Conservation (phyloP, 2,329 filamentous ascomycete genomes). For the Colletotrichum nymphaeae region DNA sequence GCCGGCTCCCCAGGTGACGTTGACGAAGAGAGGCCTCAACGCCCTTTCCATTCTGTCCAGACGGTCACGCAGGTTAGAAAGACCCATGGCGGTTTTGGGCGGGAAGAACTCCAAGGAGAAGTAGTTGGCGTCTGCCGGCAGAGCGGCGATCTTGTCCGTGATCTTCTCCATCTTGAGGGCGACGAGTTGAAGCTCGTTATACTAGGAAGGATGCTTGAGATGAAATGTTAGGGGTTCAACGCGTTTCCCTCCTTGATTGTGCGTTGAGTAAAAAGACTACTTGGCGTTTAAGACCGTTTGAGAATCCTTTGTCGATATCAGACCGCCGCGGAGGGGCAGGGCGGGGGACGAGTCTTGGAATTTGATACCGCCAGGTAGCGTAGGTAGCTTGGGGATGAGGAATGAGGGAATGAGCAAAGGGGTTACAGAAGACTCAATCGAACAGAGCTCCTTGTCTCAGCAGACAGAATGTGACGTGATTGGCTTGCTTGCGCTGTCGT, state of each 20-base stretch:
- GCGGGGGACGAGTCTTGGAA: slow-evolving; percentile 8
- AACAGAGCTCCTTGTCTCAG: not conserved
- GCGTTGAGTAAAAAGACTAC: not conserved
- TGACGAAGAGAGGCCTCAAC: slow-evolving; percentile 92
- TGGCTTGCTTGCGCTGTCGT: slow-evolving; percentile 33
- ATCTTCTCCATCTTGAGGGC: slow-evolving; percentile 79
- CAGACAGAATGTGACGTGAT: slow-evolving; percentile 13
- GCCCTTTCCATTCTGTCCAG: slow-evolving; percentile 95
- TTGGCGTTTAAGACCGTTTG: not conserved
- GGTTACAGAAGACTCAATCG: slow-evolving; percentile 4
- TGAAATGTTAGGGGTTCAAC: not conserved
- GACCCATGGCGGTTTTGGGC: slow-evolving; percentile 96
- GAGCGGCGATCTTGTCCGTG: slow-evolving; percentile 92
- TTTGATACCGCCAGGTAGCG: slow-evolving; percentile 20
- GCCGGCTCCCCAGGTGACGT: slow-evolving; percentile 97
- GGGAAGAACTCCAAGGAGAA: slow-evolving; percentile 99
- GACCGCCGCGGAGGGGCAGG: slow-evolving; percentile 25
- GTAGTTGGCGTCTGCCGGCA: slow-evolving; percentile 85
- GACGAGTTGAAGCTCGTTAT: not conserved
- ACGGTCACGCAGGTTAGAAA: slow-evolving; percentile 91
- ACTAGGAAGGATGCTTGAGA: not conserved
- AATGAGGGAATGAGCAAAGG: not conserved
- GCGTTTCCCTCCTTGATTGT: not conserved
- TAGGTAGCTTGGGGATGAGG: not conserved
- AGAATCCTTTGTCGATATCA: slow-evolving; percentile 15